Conservation (phyloP, 2,329 filamentous ascomycete genomes). For the Macroventuria anomochaeta region DNA sequence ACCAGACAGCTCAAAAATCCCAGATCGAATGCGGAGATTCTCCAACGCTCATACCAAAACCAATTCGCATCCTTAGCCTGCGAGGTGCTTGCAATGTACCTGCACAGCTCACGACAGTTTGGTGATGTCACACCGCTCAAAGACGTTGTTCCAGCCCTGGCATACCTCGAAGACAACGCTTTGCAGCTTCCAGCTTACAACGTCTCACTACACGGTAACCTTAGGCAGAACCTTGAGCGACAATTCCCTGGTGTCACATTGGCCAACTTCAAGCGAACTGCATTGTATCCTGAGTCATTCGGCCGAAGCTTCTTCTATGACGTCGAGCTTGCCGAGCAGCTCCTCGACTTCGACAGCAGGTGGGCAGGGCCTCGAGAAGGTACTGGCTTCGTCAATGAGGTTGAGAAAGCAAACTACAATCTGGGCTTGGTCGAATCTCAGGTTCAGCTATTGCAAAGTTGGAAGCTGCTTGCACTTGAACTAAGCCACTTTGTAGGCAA, state of each 20-base stretch:
- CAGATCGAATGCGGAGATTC: slow-evolving; percentile 30
- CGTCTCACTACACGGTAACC: slow-evolving; percentile 80
- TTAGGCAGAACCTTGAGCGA: slow-evolving; percentile 81
- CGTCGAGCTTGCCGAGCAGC: slow-evolving; percentile 72
- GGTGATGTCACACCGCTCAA: slow-evolving; percentile 72
- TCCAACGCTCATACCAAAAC: slow-evolving; percentile 50
- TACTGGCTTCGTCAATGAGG: slow-evolving; percentile 80
- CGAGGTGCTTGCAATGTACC: slow-evolving; percentile 87
- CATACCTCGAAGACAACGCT: slow-evolving; percentile 80
- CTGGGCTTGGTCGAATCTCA: slow-evolving; percentile 92
- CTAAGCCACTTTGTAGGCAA: slow-evolving; percentile 70
- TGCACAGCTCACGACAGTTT: slow-evolving; percentile 83
- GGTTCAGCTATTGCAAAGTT: slow-evolving; percentile 82
- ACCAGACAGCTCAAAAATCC: slow-evolving; percentile 33
- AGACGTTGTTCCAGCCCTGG: slow-evolving; percentile 74
- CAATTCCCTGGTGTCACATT: slow-evolving; percentile 77
- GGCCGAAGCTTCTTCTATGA: slow-evolving; percentile 87
- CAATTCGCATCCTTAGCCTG: slow-evolving; percentile 79
- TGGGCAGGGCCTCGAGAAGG: slow-evolving; percentile 67
- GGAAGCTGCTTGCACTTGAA: slow-evolving; percentile 87
- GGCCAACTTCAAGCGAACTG: slow-evolving; percentile 80
- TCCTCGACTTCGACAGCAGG: slow-evolving; percentile 77
- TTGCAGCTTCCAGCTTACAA: slow-evolving; percentile 85
- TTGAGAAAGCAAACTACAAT: slow-evolving; percentile 87
- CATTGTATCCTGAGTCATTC: slow-evolving; percentile 68